These are phyloP conservation scores for Lippia alba DNA, from an alignment of 305 asterid species.

Conservation along the genomic window DNA sequence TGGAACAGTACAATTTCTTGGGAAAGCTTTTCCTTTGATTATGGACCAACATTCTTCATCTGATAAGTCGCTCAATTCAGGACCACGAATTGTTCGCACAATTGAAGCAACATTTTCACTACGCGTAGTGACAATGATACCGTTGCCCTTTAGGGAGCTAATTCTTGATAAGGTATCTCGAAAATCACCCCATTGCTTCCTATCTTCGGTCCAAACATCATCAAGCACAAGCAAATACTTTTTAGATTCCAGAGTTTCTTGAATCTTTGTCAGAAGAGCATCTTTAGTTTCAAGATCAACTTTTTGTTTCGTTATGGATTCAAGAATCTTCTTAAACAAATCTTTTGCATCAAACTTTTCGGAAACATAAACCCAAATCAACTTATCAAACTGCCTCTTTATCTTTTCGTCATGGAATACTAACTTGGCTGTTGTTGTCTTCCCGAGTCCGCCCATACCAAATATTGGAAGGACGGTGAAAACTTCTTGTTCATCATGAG, in stretches of 20 bases:
- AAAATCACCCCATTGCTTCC: constrained; percentile 3
- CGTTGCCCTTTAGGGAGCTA: constrained; percentile 26
- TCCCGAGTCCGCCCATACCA: constrained; percentile 50
- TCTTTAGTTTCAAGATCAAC: constrained; percentile 14
- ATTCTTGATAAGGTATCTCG: constrained; percentile 4
- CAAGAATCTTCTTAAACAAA: constrained; percentile 19
- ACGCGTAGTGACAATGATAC: constrained; percentile 35
- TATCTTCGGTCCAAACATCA: constrained; percentile 35
- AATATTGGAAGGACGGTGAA: constrained; percentile 32
- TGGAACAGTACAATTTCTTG: not conserved
- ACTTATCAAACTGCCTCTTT: not conserved
- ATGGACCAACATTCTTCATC: constrained; percentile 35
- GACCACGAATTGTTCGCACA: not conserved
- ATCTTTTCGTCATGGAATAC: constrained; percentile 27
- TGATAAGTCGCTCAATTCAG: constrained; percentile 1
- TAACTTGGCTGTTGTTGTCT: constrained; percentile 39
- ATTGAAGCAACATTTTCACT: constrained; percentile 1
- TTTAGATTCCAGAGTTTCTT: not conserved
- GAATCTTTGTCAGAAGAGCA: constrained; percentile 19
- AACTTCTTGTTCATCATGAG: not conserved
- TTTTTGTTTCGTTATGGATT: not conserved
- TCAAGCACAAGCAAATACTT: constrained; percentile 42
- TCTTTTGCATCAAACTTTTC: constrained; percentile 9
- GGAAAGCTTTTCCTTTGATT: constrained; percentile 26
- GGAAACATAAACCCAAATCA: constrained; percentile 41